A percentile compares a stretch with the other conserved stretches of the same genome.
Evolutionary conservation across 148 eudicot genomes (phyloP).

Genomic region (Suaeda aralocaspica): DNA sequence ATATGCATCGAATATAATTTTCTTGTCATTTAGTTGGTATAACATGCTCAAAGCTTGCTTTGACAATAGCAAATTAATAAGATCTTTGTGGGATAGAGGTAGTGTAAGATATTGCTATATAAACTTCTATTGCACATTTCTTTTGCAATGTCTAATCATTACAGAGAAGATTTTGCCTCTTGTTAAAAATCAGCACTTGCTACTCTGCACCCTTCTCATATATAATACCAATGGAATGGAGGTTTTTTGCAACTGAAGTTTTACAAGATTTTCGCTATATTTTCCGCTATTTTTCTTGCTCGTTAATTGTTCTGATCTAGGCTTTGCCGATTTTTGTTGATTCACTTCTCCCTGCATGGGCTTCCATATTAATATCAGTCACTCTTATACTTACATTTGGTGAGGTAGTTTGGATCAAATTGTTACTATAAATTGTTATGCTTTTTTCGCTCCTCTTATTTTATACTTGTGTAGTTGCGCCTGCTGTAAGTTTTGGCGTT

Average conservation of each 20-base stretch:
- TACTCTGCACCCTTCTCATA: slow-evolving; percentile 77
- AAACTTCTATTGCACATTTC: slow-evolving; percentile 5
- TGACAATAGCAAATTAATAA: too few relatives aligned
- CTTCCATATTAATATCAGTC: slow-evolving; percentile 72
- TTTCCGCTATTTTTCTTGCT: background rate
- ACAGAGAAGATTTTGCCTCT: slow-evolving; percentile 77
- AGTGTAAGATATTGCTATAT: too few relatives aligned
- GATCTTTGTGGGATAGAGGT: too few relatives aligned
- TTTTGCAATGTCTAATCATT: slow-evolving; percentile 11
- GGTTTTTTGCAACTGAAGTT: slow-evolving; percentile 29
- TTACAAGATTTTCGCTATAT: background rate
- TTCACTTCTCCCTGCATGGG: slow-evolving; percentile 77
- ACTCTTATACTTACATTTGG: slow-evolving; percentile 85
- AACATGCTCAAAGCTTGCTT: too few relatives aligned
- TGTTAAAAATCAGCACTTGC: slow-evolving; percentile 75
- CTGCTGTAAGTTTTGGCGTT: background rate
- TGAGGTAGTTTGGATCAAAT: slow-evolving; percentile 61
- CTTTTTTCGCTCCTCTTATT: too few relatives aligned
- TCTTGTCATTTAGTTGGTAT: too few relatives aligned
- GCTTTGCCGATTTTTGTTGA: slow-evolving; percentile 86
- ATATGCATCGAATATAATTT: too few relatives aligned
- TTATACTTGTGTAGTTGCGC: too few relatives aligned
- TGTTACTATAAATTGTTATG: too few relatives aligned
- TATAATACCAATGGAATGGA: slow-evolving; percentile 87
- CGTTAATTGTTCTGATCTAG: slow-evolving; percentile 25